Conservation (phyloP, 768 basidiomycete species). For the Lentinula raphanica region DNA sequence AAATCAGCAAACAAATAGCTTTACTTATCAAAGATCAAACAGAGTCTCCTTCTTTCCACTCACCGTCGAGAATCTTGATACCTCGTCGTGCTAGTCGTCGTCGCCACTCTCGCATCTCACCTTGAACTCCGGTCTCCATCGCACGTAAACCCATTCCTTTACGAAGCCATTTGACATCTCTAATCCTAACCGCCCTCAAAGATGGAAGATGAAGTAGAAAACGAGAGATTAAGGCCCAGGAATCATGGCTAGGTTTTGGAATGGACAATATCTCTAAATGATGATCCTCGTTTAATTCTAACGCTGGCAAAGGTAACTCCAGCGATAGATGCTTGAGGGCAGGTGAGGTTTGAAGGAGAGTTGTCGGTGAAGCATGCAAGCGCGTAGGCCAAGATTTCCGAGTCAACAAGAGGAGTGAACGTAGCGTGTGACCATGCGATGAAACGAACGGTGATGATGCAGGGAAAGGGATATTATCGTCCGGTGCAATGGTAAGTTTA, state of each 20-base stretch:
- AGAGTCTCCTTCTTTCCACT: conserved; percentile 53
- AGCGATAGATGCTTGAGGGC: conserved; percentile 65
- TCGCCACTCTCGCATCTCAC: conserved; percentile 74
- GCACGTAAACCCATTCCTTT: conserved; percentile 62
- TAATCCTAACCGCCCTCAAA: conserved; percentile 50
- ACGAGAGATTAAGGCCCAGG: conserved; percentile 50
- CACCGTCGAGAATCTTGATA: conserved; percentile 62
- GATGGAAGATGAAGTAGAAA: conserved; percentile 52
- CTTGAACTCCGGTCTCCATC: conserved; percentile 71
- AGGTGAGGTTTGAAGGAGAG: conserved; percentile 45
- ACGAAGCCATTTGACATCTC: conserved; percentile 71
- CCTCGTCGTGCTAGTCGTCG: conserved; percentile 51
- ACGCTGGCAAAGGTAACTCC: conserved; percentile 59
- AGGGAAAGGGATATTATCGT: conserved; percentile 59
- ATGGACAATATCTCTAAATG: conserved; percentile 65
- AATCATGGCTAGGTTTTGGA: conserved; percentile 62
- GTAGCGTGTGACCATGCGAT: conserved; percentile 51
- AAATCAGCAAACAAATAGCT: not conserved
- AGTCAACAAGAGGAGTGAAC: conserved; percentile 61
- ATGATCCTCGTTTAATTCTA: conserved; percentile 31
- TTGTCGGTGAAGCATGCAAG: conserved; percentile 48
- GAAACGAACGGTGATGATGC: conserved; percentile 54
- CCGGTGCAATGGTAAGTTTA: conserved; percentile 68
- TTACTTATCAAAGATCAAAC: not conserved
- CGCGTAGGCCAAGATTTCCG: conserved; percentile 65